These are phyloP conservation scores for Claviceps arundinis DNA, from an alignment of 2,329 filamentous ascomycete genomes.

Conservation along the genomic window DNA sequence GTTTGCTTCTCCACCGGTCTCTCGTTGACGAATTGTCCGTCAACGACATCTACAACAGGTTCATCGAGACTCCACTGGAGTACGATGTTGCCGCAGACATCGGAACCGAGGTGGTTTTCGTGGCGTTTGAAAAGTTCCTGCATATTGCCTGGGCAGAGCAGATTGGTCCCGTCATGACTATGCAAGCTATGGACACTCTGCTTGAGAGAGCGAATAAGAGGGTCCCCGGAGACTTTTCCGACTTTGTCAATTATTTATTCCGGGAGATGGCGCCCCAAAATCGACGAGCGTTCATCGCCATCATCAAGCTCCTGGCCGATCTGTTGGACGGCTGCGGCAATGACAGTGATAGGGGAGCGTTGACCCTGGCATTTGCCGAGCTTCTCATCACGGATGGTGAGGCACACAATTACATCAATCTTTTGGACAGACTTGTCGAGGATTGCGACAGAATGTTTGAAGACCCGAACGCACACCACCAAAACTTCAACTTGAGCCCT, in stretches of 20 bases:
- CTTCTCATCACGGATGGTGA: slow-evolving; percentile 66
- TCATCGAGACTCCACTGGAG: slow-evolving; percentile 73
- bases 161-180: slow-evolving; percentile 72
- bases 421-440: slow-evolving; percentile 78
- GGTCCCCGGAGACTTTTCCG: slow-evolving; percentile 59
- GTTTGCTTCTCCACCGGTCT: slow-evolving; percentile 55
- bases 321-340: slow-evolving; percentile 82
- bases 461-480: slow-evolving; percentile 32
- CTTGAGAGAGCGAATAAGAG: slow-evolving; percentile 53
- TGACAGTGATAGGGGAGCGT: slow-evolving; percentile 75
- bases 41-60: slow-evolving; percentile 80
- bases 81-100: slow-evolving; percentile 63
- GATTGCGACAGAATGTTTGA: slow-evolving; percentile 85
- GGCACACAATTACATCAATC: slow-evolving; percentile 72
- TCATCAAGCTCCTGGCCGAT: slow-evolving; percentile 77
- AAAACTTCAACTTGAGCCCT: slow-evolving; percentile 16
- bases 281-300: slow-evolving; percentile 63
- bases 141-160: slow-evolving; percentile 77
- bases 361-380: slow-evolving; percentile 83
- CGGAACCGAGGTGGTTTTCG: slow-evolving; percentile 73
- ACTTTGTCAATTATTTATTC: slow-evolving; percentile 53
- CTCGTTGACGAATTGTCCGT: slow-evolving; percentile 65
- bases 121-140: slow-evolving; percentile 87
- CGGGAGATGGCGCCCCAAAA: slow-evolving; percentile 56
- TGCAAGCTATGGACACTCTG: slow-evolving; percentile 57